Base-by-base conservation (phyloP, 2,329 filamentous ascomycete genomes). In the Zymoseptoria ardabiliae region DNA sequence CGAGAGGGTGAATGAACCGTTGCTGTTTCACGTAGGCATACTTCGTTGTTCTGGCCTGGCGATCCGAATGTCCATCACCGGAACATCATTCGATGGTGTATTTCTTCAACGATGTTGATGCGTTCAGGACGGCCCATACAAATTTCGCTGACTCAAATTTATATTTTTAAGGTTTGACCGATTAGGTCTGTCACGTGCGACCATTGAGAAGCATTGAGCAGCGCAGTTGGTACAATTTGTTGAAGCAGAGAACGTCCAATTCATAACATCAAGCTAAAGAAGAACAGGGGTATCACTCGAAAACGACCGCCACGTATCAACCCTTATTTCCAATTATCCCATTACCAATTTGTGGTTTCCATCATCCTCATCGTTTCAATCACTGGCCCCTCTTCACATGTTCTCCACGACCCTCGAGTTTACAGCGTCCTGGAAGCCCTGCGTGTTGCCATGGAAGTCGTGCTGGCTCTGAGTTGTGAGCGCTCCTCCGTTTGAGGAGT, bases 331-430 rank as follows among this genome's bases (percentile, higher is more conserved):
- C 13, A 45, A n/a, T 17, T 5, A 7, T 45, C 17, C 4, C 35
- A 45, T n/a, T n/a, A n/a, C 11, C 35, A 45, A 17, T 45, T 45
- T 45, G 35, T 7, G 35, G 35, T 13, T 17, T 17, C 2, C 3
- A 13, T 45, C 35, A 13, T 45, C 35, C 35, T 13, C 11, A 45
- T 45, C 35, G 35, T n/a, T 45, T 13, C 35, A 11, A n/a, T n/a
- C 35, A 45, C 35, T 45, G 35, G 13, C 35, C 50, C 54, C n/a
- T 50, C 49, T 48, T 82, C 81, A 96, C 74, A 97, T 93, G 76
- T 92, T 88, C 81, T 97, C 90, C 66, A 96, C 81, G 48, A 96
- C 81, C 61, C 85, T 84, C 56, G 91, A 85, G 73, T 94, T 92
- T 73, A 96, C 84, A 35, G 90, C 91, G 68, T 84, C 82, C 76